Conservation (phyloP, 257 asterid species). For the Solanum gandarillasii region DNA sequence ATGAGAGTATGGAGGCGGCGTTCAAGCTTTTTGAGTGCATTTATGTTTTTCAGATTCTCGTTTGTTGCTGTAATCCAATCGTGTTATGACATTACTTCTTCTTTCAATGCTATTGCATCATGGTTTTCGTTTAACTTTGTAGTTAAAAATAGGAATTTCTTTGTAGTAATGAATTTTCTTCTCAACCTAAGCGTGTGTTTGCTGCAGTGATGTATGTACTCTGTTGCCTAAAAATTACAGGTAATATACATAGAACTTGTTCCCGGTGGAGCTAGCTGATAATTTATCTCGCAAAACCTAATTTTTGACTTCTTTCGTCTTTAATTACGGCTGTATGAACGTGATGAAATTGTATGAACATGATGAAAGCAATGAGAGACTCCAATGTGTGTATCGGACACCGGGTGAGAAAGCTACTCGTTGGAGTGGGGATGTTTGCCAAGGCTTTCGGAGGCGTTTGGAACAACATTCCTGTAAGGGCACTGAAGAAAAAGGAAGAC, state of each 20-base stretch:
- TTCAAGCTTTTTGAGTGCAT: neutral
- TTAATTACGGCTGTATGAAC: neutral
- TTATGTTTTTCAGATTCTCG: neutral
- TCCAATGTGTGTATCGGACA: no score
- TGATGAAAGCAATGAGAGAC: no score
- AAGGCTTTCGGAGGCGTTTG: neutral
- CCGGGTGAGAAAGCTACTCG: no score
- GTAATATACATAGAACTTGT: neutral
- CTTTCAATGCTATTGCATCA: neutral
- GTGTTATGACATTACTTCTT: neutral
- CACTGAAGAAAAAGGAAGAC: no score
- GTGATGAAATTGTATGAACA: no score
- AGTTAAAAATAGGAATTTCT: neutral
- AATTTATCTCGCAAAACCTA: neutral
- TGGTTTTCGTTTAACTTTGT: neutral
- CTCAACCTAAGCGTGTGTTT: neutral
- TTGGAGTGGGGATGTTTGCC: neutral
- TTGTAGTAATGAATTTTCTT: neutral
- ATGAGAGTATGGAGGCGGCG: slow-evolving; percentile 18
- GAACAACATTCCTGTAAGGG: no score
- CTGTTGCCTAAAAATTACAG: neutral
- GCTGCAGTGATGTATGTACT: neutral
- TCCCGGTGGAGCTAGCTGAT: neutral
- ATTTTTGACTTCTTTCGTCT: neutral
- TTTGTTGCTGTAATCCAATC: neutral